phyloP scores from a whole-genome alignment of 345 rosid genomes.

The Noccaea bulbosa region DNA sequence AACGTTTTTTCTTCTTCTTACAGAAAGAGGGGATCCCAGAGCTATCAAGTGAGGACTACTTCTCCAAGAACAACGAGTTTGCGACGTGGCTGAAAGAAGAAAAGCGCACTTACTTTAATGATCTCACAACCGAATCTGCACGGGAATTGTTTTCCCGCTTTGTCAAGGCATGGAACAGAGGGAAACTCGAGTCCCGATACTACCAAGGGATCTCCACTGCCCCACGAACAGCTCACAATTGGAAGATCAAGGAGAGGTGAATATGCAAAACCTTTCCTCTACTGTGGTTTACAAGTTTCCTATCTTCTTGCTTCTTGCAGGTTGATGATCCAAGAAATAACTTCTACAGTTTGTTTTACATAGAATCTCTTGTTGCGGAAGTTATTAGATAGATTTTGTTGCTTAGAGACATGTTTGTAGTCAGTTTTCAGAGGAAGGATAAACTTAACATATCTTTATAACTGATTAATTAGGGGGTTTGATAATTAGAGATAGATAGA shows the following conservation, averaged over 20 bases:
- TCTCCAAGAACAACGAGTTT: slow-evolving; percentile 85
- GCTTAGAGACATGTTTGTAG: slow-evolving; percentile 1
- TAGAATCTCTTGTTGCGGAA: slow-evolving; percentile 21
- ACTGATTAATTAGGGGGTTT: too few relatives aligned
- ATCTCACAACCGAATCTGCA: slow-evolving; percentile 82
- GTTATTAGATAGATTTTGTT: slow-evolving; percentile 16
- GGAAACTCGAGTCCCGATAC: slow-evolving; percentile 72
- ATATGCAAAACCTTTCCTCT: slow-evolving; percentile 1
- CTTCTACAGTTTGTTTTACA: slow-evolving; percentile 2
- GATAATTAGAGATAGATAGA: too few relatives aligned
- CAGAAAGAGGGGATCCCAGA: slow-evolving; percentile 67
- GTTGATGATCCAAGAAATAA: slow-evolving; percentile 6
- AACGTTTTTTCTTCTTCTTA: slow-evolving; percentile 18
- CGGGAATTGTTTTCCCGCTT: slow-evolving; percentile 63
- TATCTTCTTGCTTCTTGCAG: slow-evolving; percentile 21
- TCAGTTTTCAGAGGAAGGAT: neutral
- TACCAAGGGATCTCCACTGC: slow-evolving; percentile 79
- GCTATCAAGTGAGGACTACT: slow-evolving; percentile 82
- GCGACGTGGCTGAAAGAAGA: slow-evolving; percentile 91
- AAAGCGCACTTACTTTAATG: slow-evolving; percentile 73
- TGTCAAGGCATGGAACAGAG: slow-evolving; percentile 76
- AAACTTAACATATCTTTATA: too few relatives aligned
- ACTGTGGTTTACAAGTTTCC: neutral
- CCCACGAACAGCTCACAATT: slow-evolving; percentile 80
- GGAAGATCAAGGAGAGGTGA: slow-evolving; percentile 65